Percentiles rank a stretch among this genome's conserved stretches.
These are phyloP conservation scores for Fusarium sp. DNA, from an alignment of 2,329 filamentous ascomycete species.

Conservation along the genomic window DNA sequence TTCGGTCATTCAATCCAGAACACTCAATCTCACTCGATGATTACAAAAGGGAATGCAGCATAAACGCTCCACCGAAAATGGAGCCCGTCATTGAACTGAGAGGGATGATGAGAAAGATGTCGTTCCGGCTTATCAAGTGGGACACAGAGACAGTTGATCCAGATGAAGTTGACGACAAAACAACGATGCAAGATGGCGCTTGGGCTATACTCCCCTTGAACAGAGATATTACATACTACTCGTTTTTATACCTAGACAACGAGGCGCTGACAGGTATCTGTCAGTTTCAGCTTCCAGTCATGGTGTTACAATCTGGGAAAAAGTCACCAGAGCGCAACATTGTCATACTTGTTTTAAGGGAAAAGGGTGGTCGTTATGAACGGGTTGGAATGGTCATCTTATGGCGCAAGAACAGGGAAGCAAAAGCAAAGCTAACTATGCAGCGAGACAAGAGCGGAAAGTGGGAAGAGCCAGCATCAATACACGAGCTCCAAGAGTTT, in stretches of 20 bases:
- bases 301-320: not conserved
- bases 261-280: rapidly evolving
- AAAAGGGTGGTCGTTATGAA: not conserved
- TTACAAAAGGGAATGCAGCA: rapidly evolving
- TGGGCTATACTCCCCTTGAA: not conserved
- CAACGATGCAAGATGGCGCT: not conserved
- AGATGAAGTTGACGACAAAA: rapidly evolving
- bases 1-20: not conserved
- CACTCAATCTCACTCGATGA: not conserved
- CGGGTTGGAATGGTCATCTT: not conserved
- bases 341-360: not conserved
- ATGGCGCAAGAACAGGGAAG: rapidly evolving
- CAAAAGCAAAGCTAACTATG: not conserved
- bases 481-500: too few relatives aligned
- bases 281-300: not conserved
- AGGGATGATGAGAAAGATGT: rapidly evolving
- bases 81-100: not conserved
- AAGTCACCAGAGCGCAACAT: rapidly evolving
- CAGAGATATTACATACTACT: not conserved
- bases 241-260: not conserved
- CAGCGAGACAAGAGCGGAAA: rapidly evolving
- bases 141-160: rapidly evolving
- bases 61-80: rapidly evolving
- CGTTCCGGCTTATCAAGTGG: not conserved
- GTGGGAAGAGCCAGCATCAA: rapidly evolving